Evolutionary conservation across 306 rosid genomes (phyloP).

Genomic region (Styphnolobium japonicum): DNA sequence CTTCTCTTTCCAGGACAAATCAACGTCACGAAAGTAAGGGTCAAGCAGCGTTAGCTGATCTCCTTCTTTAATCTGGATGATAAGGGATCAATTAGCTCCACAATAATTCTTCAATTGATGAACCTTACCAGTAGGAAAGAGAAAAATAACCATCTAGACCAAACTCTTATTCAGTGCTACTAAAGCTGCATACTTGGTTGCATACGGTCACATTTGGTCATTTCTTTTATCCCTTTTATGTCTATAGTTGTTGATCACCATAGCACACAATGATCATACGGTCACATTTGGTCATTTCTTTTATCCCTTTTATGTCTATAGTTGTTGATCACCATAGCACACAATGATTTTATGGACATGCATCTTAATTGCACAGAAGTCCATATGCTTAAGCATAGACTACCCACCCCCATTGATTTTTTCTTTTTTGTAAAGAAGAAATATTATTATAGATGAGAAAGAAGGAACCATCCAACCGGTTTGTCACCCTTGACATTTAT

Average conservation of each 20-base stretch:
- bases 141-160: constrained; percentile 1
- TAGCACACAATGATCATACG: neutral
- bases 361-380: neutral
- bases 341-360: neutral
- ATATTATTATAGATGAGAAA: neutral
- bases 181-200: neutral
- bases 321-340: constrained; percentile 4
- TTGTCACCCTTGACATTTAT: constrained; percentile 1
- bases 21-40: constrained; percentile 52
- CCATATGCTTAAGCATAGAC: neutral
- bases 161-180: neutral
- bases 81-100: constrained; percentile 17
- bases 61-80: constrained; percentile 85
- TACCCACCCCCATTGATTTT: neutral
- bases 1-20: constrained; percentile 80
- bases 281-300: neutral
- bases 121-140: constrained; percentile 4
- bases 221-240: constrained; percentile 2
- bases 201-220: neutral
- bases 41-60: constrained; percentile 75
- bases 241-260: constrained; percentile 2
- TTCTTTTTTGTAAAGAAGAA: neutral
- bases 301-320: neutral
- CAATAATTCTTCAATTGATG: constrained; percentile 22
- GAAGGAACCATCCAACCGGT: constrained; percentile 16